Evolutionary conservation across 2,329 filamentous ascomycete species (phyloP), one percentile per base, ranked within the genome.

Genomic region (Ophiostoma angusticollis): DNA sequence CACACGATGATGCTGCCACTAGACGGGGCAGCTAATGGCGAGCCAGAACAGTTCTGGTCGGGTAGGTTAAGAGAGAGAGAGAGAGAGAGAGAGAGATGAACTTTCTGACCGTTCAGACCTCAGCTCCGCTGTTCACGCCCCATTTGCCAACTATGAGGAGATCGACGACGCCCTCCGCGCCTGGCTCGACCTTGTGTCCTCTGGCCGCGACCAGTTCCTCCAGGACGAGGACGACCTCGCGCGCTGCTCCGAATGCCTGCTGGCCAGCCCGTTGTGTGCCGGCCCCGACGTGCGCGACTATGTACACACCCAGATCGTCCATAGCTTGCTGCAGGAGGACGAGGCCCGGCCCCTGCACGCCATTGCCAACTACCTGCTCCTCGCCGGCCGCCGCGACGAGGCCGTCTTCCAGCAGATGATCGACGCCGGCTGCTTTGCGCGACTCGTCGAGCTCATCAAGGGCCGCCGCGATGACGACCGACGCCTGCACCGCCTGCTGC

Each of bases 311-410:
- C 91, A 96, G 63, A 85, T 98, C 52, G 77, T 96, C 48, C 86
- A 93, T 60, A 87, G 85, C 57, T 67, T 98, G 37, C 63, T 95
- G 48, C 70, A 94, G 69, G 91, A 96, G 61, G 87, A 95, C 52
- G 84, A 93, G 48, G 62, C 74, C 14, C 73, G 75, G 24, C 75
- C 78, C n/a, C 67, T 98, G 33, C 83, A 93, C 57, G 70, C 86
- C 44, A 84, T 93, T 43, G 74, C 80, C 18, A 85, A 80, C 45
- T 79, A 95, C 51, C 70, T 98, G 24, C 73, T 96, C 17, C 80
- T 89, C 51, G 87, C 96, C 58, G 91, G 89, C 31, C 79, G 80
- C 43, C 65, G 72, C 31, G 74, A 89, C 56, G 85, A 93, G 53
- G 60, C 66, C 19, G 80, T 80, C 1, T 93, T 95, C 54, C 78